A percentile compares a stretch with the other conserved stretches of the same genome.
Conservation (phyloP, 179 eudicot genomes). For the Beta corolliflora region DNA sequence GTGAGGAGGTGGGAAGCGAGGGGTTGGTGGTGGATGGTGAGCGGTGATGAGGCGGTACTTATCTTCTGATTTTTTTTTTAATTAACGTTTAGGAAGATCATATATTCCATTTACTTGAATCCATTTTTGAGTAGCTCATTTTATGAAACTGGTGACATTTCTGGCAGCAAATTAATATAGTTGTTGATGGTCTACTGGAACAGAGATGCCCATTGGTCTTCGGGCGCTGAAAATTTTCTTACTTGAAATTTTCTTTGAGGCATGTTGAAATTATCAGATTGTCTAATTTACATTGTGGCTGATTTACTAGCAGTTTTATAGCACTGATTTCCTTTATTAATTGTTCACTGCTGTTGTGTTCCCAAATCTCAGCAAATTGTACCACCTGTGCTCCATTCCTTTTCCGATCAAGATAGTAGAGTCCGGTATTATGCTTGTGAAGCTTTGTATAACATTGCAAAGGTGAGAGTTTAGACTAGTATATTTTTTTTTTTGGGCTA, state of each 20-base stretch:
- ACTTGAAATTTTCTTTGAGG: background rate
- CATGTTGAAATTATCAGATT: background rate
- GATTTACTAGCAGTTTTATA: conserved; percentile 1
- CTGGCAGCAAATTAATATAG: too few relatives aligned
- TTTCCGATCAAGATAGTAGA: conserved; percentile 90
- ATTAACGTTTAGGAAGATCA: too few relatives aligned
- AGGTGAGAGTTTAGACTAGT: conserved; percentile 50
- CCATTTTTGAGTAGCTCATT: too few relatives aligned
- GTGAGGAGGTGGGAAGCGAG: background rate
- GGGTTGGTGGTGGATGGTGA: background rate
- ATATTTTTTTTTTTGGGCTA: conserved; percentile 14
- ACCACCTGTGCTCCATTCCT: conserved; percentile 91
- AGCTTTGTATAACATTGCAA: conserved; percentile 96
- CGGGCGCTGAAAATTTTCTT: background rate
- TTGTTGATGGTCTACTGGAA: too few relatives aligned
- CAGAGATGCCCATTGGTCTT: background rate
- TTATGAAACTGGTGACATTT: too few relatives aligned
- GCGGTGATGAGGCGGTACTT: too few relatives aligned
- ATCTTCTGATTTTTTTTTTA: too few relatives aligned
- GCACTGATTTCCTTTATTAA: background rate
- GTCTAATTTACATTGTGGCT: background rate
- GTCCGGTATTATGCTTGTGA: conserved; percentile 99
- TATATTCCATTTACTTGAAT: too few relatives aligned
- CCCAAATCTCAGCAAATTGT: conserved; percentile 78
- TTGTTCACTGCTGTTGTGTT: conserved; percentile 18